phyloP scores from a whole-genome alignment of 108 stramenopile genomes.

The Fragilaria radians region DNA sequence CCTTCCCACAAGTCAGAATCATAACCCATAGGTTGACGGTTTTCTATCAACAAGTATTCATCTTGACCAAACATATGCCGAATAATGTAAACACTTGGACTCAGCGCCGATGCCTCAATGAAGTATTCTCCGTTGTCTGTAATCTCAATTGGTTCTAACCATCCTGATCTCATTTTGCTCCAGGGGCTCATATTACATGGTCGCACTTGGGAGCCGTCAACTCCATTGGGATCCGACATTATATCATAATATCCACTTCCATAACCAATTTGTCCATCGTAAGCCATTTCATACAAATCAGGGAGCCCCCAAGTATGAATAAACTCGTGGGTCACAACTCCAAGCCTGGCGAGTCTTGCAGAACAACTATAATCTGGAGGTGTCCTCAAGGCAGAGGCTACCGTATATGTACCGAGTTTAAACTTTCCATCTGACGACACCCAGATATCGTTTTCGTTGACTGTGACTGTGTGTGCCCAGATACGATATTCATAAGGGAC shows the following conservation, averaged over 20 bases:
- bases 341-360: constrained; percentile 11
- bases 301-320: constrained; percentile 15
- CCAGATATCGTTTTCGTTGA: constrained; percentile 5
- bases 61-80: constrained; percentile 19
- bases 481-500: constrained; percentile 13
- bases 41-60: constrained; percentile 74
- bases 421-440: constrained; percentile 11
- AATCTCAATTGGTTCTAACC: constrained; percentile 34
- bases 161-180: constrained; percentile 42
- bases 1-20: constrained; percentile 36
- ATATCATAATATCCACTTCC: constrained; percentile 25
- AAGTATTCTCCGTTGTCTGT: constrained; percentile 32
- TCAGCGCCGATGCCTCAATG: constrained; percentile 28
- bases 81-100: constrained; percentile 38
- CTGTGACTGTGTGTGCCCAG: constrained; percentile 10
- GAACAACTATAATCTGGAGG: constrained; percentile 6
- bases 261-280: constrained; percentile 11
- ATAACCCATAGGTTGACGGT: constrained; percentile 53
- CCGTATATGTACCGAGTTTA: constrained; percentile 32
- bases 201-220: neutral
- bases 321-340: constrained; percentile 25
- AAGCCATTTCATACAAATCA: constrained; percentile 23
- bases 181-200: constrained; percentile 46
- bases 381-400: constrained; percentile 27
- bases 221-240: constrained; percentile 21